Conservation (phyloP, 2,329 filamentous ascomycete species). For the Didymella exigua region DNA sequence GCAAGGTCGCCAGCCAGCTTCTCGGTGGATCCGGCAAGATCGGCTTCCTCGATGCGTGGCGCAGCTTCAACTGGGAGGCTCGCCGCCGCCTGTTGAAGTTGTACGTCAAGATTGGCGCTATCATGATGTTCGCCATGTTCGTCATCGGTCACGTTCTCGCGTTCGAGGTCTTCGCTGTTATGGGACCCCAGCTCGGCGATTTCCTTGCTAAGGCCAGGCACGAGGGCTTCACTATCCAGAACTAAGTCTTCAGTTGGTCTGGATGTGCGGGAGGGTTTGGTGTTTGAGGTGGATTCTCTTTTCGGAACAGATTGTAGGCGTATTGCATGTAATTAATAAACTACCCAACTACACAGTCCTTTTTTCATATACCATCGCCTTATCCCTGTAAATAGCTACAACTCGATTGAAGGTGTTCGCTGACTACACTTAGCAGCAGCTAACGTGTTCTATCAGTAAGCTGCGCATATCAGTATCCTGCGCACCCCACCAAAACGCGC, state of each 20-base stretch:
- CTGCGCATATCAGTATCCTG: no score
- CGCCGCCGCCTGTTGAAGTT: constrained; percentile 76
- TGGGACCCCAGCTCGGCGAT: constrained; percentile 44
- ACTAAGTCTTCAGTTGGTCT: not conserved
- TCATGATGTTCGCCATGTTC: constrained; percentile 56
- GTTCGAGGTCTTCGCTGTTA: constrained; percentile 59
- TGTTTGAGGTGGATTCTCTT: not conserved
- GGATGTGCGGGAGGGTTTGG: not conserved
- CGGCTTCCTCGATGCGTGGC: constrained; percentile 77
- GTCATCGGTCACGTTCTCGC: constrained; percentile 58
- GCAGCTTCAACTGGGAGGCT: constrained; percentile 73
- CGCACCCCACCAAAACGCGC: no score
- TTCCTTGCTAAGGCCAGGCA: constrained; percentile 26
- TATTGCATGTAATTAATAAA: constrained; percentile 3
- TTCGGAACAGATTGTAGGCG: not conserved
- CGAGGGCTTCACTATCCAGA: constrained; percentile 17
- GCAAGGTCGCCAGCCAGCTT: constrained; percentile 74
- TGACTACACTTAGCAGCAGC: no score
- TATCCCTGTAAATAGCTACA: no score
- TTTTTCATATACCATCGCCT: constrained; percentile 4
- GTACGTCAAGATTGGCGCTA: constrained; percentile 71
- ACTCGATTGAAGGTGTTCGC: no score
- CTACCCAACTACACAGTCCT: constrained; percentile 7
- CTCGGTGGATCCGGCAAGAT: constrained; percentile 75
- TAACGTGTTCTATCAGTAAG: no score